phyloP scores from a whole-genome alignment of 805 yeast genomes.

The Wickerhamiella occidentalis region DNA sequence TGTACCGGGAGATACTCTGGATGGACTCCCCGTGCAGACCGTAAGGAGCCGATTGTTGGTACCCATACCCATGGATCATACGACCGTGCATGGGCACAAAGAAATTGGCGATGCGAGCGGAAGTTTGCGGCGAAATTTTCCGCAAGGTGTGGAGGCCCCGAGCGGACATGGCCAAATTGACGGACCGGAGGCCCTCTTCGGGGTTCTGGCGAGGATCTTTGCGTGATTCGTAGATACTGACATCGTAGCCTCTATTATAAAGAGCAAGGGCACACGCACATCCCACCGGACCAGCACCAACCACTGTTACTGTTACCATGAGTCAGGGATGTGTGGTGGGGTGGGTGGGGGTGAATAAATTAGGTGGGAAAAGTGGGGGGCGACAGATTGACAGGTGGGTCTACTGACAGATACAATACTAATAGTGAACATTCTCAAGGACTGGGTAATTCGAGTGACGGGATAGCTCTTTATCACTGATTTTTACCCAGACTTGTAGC shows the following conservation, averaged over 20 bases:
- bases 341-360: too few species aligned
- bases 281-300: constrained; percentile 91
- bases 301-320: constrained; percentile 28
- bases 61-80: constrained; percentile 72
- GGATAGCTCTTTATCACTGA: too few species aligned
- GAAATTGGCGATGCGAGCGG: constrained; percentile 41
- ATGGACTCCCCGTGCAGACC: constrained; percentile 75
- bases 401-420: too few species aligned
- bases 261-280: constrained; percentile 74
- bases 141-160: constrained; percentile 66
- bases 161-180: constrained; percentile 77
- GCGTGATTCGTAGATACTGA: constrained; percentile 60
- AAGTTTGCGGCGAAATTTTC: constrained; percentile 48
- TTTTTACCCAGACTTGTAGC: too few species aligned
- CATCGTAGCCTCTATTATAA: constrained; percentile 56
- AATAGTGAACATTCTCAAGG: too few species aligned
- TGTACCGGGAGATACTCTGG: constrained; percentile 70
- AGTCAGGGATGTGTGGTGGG: neutral
- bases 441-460: too few species aligned
- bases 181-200: constrained; percentile 35
- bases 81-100: constrained; percentile 82
- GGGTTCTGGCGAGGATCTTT: constrained; percentile 45
- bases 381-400: too few species aligned
- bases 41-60: constrained; percentile 55
- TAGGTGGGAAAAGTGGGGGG: too few species aligned